Percentiles rank a stretch among this genome's conserved stretches.
Conservation (phyloP, 805 yeast species). For the Wickerhamiella parazyma region DNA sequence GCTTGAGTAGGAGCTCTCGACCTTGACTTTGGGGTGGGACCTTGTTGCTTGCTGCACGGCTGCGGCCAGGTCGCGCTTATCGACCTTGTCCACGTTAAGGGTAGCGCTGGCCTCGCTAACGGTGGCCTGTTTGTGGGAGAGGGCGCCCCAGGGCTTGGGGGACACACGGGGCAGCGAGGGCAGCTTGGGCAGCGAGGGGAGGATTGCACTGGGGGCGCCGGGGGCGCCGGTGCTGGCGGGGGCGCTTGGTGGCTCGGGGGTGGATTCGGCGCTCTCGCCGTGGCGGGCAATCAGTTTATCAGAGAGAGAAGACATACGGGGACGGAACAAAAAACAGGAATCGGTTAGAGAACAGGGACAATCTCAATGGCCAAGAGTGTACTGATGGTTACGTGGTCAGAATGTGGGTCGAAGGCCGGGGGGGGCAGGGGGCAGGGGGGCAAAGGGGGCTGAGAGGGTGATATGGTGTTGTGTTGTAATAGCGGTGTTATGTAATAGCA, state of each 20-base stretch:
- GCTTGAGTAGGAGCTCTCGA: slow-evolving; percentile 14
- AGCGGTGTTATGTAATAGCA: too few relatives aligned
- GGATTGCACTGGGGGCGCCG: not conserved
- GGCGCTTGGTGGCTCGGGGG: not conserved
- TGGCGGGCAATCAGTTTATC: slow-evolving; percentile 6
- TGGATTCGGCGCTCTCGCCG: not conserved
- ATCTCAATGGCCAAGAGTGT: too few relatives aligned
- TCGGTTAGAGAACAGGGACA: too few relatives aligned
- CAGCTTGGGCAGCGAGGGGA: slow-evolving; percentile 6
- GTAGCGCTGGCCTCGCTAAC: slow-evolving; percentile 2
- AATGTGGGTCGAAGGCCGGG: too few relatives aligned
- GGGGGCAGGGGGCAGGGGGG: too few relatives aligned
- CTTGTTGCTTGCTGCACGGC: slow-evolving; percentile 5
- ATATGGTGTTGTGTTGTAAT: too few relatives aligned
- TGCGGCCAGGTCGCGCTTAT: not conserved
- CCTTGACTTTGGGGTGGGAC: slow-evolving; percentile 7
- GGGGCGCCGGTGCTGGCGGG: not conserved
- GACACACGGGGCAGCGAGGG: slow-evolving; percentile 6
- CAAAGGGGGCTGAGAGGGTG: too few relatives aligned
- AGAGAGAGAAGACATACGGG: slow-evolving; percentile 2
- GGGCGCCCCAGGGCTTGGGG: not conserved
- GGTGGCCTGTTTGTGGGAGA: not conserved
- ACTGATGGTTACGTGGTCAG: too few relatives aligned
- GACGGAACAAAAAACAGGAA: not conserved
- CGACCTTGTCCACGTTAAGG: slow-evolving; percentile 2